phyloP scores from a whole-genome alignment of 1,139 yeast species.

The Saccharomycopsis hybrid region DNA sequence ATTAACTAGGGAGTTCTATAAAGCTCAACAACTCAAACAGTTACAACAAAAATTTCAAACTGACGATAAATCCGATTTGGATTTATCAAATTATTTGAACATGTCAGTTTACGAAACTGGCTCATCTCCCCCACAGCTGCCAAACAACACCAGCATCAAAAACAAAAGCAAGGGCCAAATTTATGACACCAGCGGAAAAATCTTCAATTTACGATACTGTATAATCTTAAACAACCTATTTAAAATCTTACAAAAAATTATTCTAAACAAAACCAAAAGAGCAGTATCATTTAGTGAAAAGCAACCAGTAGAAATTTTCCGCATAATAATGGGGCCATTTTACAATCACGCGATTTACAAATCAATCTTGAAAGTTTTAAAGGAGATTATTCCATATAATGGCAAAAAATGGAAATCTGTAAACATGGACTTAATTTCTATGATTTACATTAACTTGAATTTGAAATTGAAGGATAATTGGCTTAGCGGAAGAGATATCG shows the following conservation, averaged over 20 bases:
- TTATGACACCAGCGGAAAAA: conserved; percentile 17
- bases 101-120: neutral
- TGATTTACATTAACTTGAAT: conserved; percentile 71
- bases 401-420: conserved; percentile 92
- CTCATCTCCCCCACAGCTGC: neutral
- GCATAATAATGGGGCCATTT: conserved; percentile 26
- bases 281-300: conserved; percentile 35
- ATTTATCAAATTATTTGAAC: neutral
- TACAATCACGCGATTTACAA: conserved; percentile 59
- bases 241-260: conserved; percentile 30
- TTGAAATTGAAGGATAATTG: conserved; percentile 76
- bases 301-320: conserved; percentile 34
- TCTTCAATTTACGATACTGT: conserved; percentile 17
- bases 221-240: conserved; percentile 26
- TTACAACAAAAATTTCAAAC: conserved; percentile 5
- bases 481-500: conserved; percentile 80
- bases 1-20: conserved; percentile 8
- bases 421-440: conserved; percentile 90
- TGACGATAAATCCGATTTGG: neutral
- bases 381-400: conserved; percentile 80
- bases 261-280: conserved; percentile 35
- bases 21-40: conserved; percentile 11
- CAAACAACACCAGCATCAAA: neutral
- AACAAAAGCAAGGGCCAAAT: conserved; percentile 3
- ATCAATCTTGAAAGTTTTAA: conserved; percentile 67